Conservation (phyloP, 208 protist species). For the Jaenimonas drosophilae region DNA sequence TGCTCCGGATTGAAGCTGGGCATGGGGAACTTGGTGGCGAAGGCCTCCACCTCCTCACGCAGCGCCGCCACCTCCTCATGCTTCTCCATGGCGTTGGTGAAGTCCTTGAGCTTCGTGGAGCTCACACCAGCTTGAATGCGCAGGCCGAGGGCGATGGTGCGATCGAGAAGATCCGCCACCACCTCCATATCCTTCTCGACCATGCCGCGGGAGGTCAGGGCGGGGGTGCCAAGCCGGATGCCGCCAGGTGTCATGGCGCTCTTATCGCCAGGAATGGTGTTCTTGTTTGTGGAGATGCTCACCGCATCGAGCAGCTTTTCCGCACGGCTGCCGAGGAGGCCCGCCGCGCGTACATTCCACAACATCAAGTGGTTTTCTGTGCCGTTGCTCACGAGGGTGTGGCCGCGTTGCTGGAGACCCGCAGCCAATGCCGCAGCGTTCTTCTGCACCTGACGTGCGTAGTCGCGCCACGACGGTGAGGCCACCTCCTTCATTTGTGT, state of each 20-base stretch:
- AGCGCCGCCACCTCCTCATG: slow-evolving; percentile 38
- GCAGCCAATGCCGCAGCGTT: slow-evolving; percentile 87
- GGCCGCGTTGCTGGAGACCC: slow-evolving; percentile 71
- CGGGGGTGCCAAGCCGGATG: slow-evolving; percentile 93
- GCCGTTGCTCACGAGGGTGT: slow-evolving; percentile 91
- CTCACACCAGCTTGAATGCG: slow-evolving; percentile 46
- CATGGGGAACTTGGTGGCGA: slow-evolving; percentile 78
- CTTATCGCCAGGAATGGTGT: slow-evolving; percentile 94
- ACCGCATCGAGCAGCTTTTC: slow-evolving; percentile 92
- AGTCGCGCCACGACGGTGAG: slow-evolving; percentile 90
- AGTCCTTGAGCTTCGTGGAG: slow-evolving; percentile 68
- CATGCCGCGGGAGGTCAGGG: slow-evolving; percentile 94
- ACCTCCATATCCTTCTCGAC: slow-evolving; percentile 83
- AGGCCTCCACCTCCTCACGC: slow-evolving; percentile 70
- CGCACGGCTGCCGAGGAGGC: slow-evolving; percentile 93
- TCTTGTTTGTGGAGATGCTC: slow-evolving; percentile 96
- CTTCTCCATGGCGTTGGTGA: slow-evolving; percentile 31
- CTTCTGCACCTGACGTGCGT: slow-evolving; percentile 85
- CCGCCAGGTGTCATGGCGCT: slow-evolving; percentile 90
- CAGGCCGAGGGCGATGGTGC: slow-evolving; percentile 68
- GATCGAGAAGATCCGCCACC: slow-evolving; percentile 89
- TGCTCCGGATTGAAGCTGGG: slow-evolving; percentile 66
- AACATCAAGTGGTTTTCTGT: slow-evolving; percentile 98
- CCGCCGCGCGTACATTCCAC: slow-evolving; percentile 94
- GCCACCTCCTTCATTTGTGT: slow-evolving; percentile 93